Evolutionary conservation across 805 yeast species (phyloP), one percentile per base, ranked within the genome.

Genomic region (Wickerhamiella cacticola): DNA sequence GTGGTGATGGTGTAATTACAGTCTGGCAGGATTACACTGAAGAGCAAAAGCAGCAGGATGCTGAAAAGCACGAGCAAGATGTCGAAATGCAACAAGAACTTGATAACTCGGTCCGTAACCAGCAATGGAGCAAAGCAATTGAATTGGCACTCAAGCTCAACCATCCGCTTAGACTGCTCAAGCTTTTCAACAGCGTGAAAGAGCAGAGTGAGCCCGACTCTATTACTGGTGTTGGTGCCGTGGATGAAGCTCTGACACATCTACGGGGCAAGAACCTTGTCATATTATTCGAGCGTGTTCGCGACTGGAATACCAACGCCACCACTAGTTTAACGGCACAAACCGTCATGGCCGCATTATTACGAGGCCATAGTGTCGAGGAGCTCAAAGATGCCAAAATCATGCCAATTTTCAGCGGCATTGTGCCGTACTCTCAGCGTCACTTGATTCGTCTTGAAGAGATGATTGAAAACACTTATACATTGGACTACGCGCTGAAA

Each of bases 241-340:
- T 92, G 41, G 96, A 87, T 56, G 61, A 68, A 13, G 74, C 80
- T 9, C 73, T 92, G 36, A 67, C 72, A 3, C 62, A 64, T 10
- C 70, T 92, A 48, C 73, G 68, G 22, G 68, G 74, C 28, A 81
- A 77, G 1, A 83, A 82, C 57, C 63, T 88, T 21, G 56, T 72
- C 36, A 60, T 68, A 10, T 63, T 92, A 21, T 73, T 92, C 62
- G 75, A 76, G 58, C 79, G 94, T 57, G 71, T 88, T 18, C 76
- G 96, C 56, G 95, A 86, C 60, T 92, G 99, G 99, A 92, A 92
- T 62, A 80, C 94, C 40, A 89, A 86, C 63, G 82, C 84, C 46
- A 77, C 78, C 58, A 79, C 85, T 31, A 84, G 84, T 59, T 77
- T 74, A 45, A 74, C 85, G 48, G 83, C 95, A 10, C 98, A 89